Base-by-base conservation (phyloP, 148 eudicot genomes). In the Rhododendron griersonianum region DNA sequence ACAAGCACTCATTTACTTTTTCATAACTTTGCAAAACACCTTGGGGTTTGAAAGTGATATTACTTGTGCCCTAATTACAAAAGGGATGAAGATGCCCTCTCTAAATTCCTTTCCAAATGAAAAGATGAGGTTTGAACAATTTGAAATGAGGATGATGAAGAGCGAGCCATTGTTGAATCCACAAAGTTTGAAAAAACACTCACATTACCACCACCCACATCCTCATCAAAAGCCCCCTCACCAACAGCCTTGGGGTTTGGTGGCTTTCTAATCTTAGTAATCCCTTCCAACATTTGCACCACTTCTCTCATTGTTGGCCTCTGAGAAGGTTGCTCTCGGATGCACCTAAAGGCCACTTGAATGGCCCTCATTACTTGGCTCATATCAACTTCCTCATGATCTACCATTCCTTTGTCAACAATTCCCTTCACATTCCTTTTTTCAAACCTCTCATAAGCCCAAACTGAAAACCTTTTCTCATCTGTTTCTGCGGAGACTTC, bases 301-400 rank as follows among this genome's bases (percentile, higher is more conserved):
- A 41, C 44, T 41, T 41, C 44, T 41, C 44, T 7, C 44, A 41
- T 41, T 5, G 44, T 41, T 41, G 44, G 44, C 44, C 44, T 91
- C 11, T 88, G 94, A 81, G 94, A 92, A 8, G 96, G 95, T 63
- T 94, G 94, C 86, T 93, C 95, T 86, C 93, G 96, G 30, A 96
- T 96, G 86, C 98, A 96, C 98, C 98, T 94, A 88, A 96, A 94
- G 80, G 98, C 90, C 69, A 93, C 95, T 83, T 86, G 67, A 76
- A 96, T 85, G 11, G 91, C 94, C 76, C 98, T 90, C 53, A 35
- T 79, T 25, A 92, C 92, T 87, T 94, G 95, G 14, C 88, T 96
- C 94, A 92, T 87, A 85, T 91, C 89, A 1, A 91, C 84, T 65
- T 86, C 91, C 47, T 59, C 30, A 45, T 19, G n/a, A 5, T 84